These are phyloP conservation scores for Eimeria tenella DNA, from an alignment of 169 alveolate genomes.

Conservation along the genomic window DNA sequence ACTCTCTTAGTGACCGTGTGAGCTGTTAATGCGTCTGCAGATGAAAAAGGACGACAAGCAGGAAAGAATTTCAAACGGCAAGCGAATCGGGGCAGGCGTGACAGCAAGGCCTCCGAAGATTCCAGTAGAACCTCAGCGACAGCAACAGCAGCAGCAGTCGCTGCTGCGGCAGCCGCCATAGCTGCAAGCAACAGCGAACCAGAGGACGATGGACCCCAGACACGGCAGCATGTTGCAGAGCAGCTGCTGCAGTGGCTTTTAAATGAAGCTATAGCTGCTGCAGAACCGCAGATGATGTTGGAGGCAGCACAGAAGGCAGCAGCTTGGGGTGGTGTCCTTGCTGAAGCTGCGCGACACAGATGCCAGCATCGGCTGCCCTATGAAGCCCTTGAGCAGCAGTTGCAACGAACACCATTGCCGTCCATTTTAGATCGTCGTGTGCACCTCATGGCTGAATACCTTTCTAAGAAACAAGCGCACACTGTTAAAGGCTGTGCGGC, in stretches of 20 bases:
- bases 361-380: constrained; percentile 2
- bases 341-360: constrained; percentile 50
- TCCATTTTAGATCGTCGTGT: constrained; percentile 41
- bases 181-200: background rate
- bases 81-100: constrained; percentile 49
- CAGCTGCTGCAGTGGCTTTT: constrained; percentile 62
- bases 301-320: constrained; percentile 29
- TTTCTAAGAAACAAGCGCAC: constrained; percentile 18
- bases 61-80: constrained; percentile 30
- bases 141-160: constrained; percentile 56
- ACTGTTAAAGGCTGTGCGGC: constrained; percentile 30
- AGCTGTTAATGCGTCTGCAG: constrained; percentile 17
- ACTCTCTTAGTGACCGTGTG: background rate
- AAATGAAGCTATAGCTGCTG: constrained; percentile 38
- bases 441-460: constrained; percentile 60
- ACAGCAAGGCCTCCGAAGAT: constrained; percentile 45
- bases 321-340: constrained; percentile 43
- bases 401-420: constrained; percentile 43
- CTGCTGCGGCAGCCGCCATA: constrained; percentile 38
- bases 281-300: constrained; percentile 59
- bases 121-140: constrained; percentile 22
- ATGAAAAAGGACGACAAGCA: constrained; percentile 53
- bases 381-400: constrained; percentile 31
- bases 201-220: constrained; percentile 28
- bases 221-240: constrained; percentile 60